Evolutionary conservation across 176 grass and related monocot genomes (phyloP).

Genomic region (Panicum miliaceum): DNA sequence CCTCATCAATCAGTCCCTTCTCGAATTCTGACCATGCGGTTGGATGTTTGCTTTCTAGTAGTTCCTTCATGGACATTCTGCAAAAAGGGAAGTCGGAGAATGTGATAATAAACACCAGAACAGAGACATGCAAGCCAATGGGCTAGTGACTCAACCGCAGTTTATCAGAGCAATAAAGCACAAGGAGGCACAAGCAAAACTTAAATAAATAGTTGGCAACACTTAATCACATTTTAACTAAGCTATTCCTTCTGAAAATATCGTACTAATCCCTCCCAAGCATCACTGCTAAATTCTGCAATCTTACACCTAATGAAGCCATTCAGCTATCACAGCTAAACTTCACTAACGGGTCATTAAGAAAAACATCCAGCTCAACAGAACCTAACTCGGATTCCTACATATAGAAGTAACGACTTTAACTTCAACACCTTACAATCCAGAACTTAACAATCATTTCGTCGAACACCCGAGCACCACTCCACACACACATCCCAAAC

Average conservation of each 20-base stretch:
- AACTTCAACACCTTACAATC: neutral
- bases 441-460: constrained; percentile 18
- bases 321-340: neutral
- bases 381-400: neutral
- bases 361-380: neutral
- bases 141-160: neutral
- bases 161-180: neutral
- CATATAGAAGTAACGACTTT: neutral
- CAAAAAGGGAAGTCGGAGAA: neutral
- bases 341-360: neutral
- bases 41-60: constrained; percentile 86
- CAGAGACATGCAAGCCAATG: neutral
- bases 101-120: neutral
- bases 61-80: constrained; percentile 97
- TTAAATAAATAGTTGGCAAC: too few relatives aligned
- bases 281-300: neutral
- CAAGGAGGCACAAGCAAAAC: neutral
- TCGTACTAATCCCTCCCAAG: neutral
- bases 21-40: constrained; percentile 91
- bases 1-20: constrained; percentile 85
- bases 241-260: neutral
- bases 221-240: neutral
- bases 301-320: neutral
- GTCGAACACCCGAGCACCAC: constrained; percentile 24
- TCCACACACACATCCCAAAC: neutral